Percentiles rank a stretch among this genome's conserved stretches.
phyloP scores from a whole-genome alignment of 2,329 filamentous ascomycete genomes.

The Xylariomycetidae sp. region DNA sequence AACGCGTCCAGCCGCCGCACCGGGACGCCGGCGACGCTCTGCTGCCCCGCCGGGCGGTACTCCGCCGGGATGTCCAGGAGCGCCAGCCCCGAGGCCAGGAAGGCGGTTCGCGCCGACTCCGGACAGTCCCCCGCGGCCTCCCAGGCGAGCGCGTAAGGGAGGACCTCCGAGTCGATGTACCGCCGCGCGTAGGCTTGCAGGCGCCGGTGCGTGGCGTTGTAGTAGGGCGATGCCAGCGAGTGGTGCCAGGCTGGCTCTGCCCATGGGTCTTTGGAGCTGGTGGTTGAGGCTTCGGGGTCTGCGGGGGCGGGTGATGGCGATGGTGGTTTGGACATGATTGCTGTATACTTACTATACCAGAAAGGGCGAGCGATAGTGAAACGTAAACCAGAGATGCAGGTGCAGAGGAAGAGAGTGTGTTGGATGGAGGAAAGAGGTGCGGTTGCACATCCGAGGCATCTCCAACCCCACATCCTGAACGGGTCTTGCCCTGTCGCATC shows the following conservation, averaged over 20 bases:
- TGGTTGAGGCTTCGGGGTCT: too few relatives aligned
- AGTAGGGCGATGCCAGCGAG: slow-evolving; percentile 42
- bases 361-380: too few relatives aligned
- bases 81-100: slow-evolving; percentile 29
- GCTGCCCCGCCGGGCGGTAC: slow-evolving; percentile 30
- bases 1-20: slow-evolving; percentile 30
- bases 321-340: too few relatives aligned
- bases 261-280: too few relatives aligned
- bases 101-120: slow-evolving; percentile 27
- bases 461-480: too few relatives aligned
- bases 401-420: too few relatives aligned
- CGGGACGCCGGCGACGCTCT: slow-evolving; percentile 36
- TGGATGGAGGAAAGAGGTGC: too few relatives aligned
- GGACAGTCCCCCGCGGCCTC: slow-evolving; percentile 49
- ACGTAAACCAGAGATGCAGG: too few relatives aligned
- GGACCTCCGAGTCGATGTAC: slow-evolving; percentile 51
- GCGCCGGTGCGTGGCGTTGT: slow-evolving; percentile 51
- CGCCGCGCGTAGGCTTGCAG: slow-evolving; percentile 50
- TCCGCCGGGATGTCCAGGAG: slow-evolving; percentile 25
- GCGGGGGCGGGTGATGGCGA: too few relatives aligned
- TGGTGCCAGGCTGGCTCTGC: slow-evolving; percentile 19
- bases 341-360: too few relatives aligned
- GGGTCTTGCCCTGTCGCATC: too few relatives aligned
- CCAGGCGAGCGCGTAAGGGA: slow-evolving; percentile 55
- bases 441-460: too few relatives aligned